Evolutionary conservation across 169 alveolate species (phyloP).

Genomic region (Cyclospora cayetanensis): DNA sequence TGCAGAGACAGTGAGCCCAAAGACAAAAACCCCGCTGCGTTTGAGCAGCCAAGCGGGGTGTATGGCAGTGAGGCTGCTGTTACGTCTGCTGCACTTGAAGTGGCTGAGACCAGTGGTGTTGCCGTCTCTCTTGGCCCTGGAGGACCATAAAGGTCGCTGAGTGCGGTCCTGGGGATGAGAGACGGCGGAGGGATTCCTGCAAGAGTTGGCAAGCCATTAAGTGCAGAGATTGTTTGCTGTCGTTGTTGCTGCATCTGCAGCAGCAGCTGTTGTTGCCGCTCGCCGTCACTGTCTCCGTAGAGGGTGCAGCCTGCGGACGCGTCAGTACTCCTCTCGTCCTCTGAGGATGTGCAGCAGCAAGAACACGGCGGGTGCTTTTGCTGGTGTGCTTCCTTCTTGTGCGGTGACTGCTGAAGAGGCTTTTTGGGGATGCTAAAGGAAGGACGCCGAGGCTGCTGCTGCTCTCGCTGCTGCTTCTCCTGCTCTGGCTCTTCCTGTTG

Average conservation of each 20-base stretch:
- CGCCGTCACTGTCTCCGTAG: background rate
- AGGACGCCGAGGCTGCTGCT: constrained; percentile 10
- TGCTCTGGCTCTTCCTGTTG: background rate
- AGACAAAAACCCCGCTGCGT: too few relatives aligned
- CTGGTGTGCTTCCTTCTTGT: background rate
- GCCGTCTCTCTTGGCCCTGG: too few relatives aligned
- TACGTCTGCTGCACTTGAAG: background rate
- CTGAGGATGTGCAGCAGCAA: constrained; percentile 26
- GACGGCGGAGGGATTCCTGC: background rate
- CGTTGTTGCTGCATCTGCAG: background rate
- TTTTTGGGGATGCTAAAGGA: background rate
- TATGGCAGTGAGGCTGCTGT: background rate
- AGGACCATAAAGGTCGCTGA: background rate
- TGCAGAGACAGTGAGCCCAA: background rate
- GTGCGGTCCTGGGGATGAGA: background rate
- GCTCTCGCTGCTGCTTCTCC: background rate
- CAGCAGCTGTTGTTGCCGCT: background rate
- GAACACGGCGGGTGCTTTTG: too few relatives aligned
- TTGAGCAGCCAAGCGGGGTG: too few relatives aligned
- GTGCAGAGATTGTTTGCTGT: background rate
- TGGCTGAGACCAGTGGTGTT: background rate
- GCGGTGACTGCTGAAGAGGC: background rate
- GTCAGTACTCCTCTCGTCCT: constrained; percentile 4
- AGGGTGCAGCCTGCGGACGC: constrained; percentile 1
- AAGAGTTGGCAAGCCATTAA: background rate